Conservation (phyloP, 371 early-diverging fungal genomes). For the Rhizopus microsporus region DNA sequence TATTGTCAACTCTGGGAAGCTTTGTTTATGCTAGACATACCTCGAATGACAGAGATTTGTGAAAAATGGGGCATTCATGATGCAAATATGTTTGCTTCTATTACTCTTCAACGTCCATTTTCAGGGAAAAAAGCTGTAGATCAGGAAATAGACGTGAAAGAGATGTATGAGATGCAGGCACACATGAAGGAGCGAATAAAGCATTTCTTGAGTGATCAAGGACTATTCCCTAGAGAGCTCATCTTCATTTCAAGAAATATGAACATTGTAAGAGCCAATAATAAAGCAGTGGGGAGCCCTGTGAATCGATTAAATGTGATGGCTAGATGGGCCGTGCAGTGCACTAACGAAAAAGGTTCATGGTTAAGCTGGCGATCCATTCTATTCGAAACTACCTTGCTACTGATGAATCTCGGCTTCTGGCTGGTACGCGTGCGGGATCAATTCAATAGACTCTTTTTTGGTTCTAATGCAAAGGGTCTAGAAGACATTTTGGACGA, state of each 20-base stretch:
- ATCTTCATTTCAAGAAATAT: constrained; percentile 91
- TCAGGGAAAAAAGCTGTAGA: constrained; percentile 53
- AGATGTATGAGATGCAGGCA: constrained; percentile 73
- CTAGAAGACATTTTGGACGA: constrained; percentile 76
- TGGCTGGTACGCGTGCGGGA: constrained; percentile 53
- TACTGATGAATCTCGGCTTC: constrained; percentile 63
- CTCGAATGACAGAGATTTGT: constrained; percentile 64
- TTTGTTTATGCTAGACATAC: constrained; percentile 73
- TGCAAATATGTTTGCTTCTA: constrained; percentile 78
- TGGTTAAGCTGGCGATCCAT: constrained; percentile 33
- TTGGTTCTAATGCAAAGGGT: constrained; percentile 48
- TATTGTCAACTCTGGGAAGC: constrained; percentile 89
- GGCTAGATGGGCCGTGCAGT: constrained; percentile 80
- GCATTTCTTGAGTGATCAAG: constrained; percentile 72
- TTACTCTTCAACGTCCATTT: constrained; percentile 81
- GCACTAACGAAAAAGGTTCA: constrained; percentile 37
- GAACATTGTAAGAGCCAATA: constrained; percentile 86
- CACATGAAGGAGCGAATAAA: constrained; percentile 72
- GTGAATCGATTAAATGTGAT: constrained; percentile 89
- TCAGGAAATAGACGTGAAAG: constrained; percentile 42
- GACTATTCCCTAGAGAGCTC: constrained; percentile 80
- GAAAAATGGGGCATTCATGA: constrained; percentile 85
- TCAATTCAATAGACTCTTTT: constrained; percentile 32
- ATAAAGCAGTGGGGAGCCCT: constrained; percentile 82
- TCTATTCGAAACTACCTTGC: constrained; percentile 62